These are phyloP conservation scores for Lipomyces spencermartinsiae DNA, from an alignment of 805 yeast genomes.

Conservation along the genomic window DNA sequence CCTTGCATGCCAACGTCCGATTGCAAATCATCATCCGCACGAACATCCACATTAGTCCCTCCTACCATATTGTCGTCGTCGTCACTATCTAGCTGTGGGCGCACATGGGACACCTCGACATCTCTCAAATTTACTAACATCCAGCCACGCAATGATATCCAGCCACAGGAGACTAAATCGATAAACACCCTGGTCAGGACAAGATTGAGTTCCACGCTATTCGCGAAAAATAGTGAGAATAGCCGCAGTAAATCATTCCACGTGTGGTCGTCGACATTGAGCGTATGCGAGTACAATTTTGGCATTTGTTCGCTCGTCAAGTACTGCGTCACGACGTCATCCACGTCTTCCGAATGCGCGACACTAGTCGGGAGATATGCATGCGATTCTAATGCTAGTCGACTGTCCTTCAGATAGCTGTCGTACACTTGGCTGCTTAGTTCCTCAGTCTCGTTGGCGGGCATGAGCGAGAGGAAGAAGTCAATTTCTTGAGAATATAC, in stretches of 20 bases:
- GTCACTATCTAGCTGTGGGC: conserved; percentile 20
- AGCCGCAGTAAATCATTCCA: conserved; percentile 23
- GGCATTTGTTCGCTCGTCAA: background rate
- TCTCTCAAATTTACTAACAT: conserved; percentile 31
- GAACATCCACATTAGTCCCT: background rate
- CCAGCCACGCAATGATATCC: conserved; percentile 41
- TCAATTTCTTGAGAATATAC: conserved; percentile 33
- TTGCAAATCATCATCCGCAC: background rate
- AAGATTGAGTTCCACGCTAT: conserved; percentile 42
- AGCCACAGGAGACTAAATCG: conserved; percentile 41
- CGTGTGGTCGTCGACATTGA: conserved; percentile 26
- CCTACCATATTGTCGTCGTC: conserved; percentile 16
- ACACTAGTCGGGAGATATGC: conserved; percentile 27
- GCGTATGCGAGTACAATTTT: conserved; percentile 17
- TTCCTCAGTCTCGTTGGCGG: conserved; percentile 16
- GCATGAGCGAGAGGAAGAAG: conserved; percentile 27
- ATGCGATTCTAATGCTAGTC: conserved; percentile 34
- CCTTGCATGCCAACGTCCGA: conserved; percentile 3
- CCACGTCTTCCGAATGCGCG: background rate
- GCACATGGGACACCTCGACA: conserved; percentile 27
- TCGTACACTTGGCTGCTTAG: conserved; percentile 30
- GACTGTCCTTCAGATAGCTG: conserved; percentile 33
- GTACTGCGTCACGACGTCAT: background rate
- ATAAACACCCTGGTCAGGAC: conserved; percentile 40
- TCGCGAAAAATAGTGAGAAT: conserved; percentile 38